Evolutionary conservation across 1,139 yeast genomes (phyloP).

Genomic region (Suhomyces anneliseae): DNA sequence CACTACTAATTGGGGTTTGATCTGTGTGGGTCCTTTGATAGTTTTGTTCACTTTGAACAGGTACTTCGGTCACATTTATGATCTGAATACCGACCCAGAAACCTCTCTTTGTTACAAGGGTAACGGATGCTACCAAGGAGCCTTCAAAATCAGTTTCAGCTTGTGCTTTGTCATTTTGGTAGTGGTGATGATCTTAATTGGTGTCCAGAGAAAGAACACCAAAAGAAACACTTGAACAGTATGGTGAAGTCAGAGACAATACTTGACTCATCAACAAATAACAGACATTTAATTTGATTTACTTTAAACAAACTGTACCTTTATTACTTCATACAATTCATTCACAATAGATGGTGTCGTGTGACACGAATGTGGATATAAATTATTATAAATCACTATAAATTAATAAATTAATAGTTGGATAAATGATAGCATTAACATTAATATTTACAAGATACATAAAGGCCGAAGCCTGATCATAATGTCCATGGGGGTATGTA

Average conservation of each 20-base stretch:
- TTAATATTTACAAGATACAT: neutral
- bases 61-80: conserved; percentile 42
- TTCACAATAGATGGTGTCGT: no score
- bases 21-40: conserved; percentile 44
- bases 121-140: conserved; percentile 38
- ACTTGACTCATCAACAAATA: no score
- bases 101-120: conserved; percentile 38
- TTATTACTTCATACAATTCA: no score
- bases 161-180: conserved; percentile 26
- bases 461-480: neutral
- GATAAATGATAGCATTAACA: no score
- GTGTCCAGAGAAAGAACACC: conserved; percentile 22
- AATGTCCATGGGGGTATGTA: neutral
- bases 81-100: conserved; percentile 30
- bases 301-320: no score
- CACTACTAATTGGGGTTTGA: conserved; percentile 48
- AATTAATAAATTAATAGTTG: no score
- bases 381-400: no score
- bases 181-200: conserved; percentile 25
- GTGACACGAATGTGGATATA: no score
- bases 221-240: no score
- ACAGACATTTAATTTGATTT: no score
- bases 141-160: conserved; percentile 31
- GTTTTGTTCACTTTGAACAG: conserved; percentile 37
- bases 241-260: no score